A percentile compares a stretch with the other conserved stretches of the same genome.
Evolutionary conservation across 208 protist species (phyloP).

Genomic region (Trypanosoma congolense): DNA sequence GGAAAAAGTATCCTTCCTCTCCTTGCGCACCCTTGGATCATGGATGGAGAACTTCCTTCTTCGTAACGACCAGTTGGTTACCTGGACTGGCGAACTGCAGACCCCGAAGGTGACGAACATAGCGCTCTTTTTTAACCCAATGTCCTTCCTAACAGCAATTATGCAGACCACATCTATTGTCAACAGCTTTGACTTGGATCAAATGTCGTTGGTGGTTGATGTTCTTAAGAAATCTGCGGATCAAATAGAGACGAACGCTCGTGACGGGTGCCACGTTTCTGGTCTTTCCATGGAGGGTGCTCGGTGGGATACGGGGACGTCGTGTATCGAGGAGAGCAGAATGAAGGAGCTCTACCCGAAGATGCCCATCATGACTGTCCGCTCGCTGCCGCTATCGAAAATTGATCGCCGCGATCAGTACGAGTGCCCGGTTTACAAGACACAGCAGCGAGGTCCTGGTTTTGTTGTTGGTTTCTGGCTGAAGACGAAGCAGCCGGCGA

Average conservation of each 20-base stretch:
- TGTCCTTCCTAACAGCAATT: conserved; percentile 98
- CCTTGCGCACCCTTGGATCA: conserved; percentile 87
- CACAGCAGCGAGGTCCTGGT: conserved; percentile 90
- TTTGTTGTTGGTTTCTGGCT: conserved; percentile 96
- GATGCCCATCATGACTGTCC: conserved; percentile 93
- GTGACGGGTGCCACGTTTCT: conserved; percentile 97
- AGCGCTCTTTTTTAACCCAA: conserved; percentile 97
- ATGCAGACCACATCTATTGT: conserved; percentile 97
- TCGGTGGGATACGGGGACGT: conserved; percentile 91
- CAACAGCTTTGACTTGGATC: conserved; percentile 96
- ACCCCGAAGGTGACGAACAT: conserved; percentile 95
- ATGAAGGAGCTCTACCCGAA: conserved; percentile 93
- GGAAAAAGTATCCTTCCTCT: conserved; percentile 96
- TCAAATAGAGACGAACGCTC: conserved; percentile 90
- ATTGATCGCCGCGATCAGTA: conserved; percentile 94
- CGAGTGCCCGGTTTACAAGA: conserved; percentile 98
- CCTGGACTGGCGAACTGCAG: conserved; percentile 91
- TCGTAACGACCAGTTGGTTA: conserved; percentile 92
- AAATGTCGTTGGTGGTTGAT: conserved; percentile 92
- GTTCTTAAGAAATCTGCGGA: conserved; percentile 95
- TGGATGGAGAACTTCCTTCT: conserved; percentile 96
- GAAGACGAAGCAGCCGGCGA: conserved; percentile 91
- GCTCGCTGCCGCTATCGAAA: conserved; percentile 88
- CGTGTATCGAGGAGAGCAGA: conserved; percentile 90
- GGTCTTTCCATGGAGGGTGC: conserved; percentile 97